phyloP scores from a whole-genome alignment of 2,329 filamentous ascomycete species.

The Cercospora sesami region DNA sequence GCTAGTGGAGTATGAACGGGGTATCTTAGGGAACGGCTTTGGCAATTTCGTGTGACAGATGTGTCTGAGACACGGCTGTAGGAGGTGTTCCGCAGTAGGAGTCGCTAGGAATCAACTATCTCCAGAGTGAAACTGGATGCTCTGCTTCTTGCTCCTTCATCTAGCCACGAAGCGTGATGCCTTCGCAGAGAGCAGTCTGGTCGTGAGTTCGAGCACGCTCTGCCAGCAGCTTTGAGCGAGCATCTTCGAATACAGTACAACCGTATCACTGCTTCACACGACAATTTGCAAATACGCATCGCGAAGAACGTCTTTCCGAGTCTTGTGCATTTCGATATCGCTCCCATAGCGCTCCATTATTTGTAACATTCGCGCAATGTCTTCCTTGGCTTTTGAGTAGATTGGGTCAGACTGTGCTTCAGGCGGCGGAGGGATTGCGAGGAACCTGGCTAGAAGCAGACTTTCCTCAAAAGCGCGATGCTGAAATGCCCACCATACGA shows the following conservation, averaged over 20 bases:
- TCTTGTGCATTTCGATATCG: constrained; percentile 51
- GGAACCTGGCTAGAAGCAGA: constrained; percentile 33
- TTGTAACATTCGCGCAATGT: constrained; percentile 48
- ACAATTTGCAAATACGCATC: constrained; percentile 44
- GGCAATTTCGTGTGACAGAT: too few species aligned
- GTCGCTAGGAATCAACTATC: neutral
- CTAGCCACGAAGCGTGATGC: neutral
- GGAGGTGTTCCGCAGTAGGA: neutral
- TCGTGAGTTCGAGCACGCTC: neutral
- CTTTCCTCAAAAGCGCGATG: constrained; percentile 77
- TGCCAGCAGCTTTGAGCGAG: neutral
- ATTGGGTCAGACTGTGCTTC: constrained; percentile 33
- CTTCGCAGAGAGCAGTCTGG: neutral
- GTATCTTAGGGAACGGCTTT: neutral
- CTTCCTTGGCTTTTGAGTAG: constrained; percentile 44
- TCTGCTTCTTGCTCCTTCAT: neutral
- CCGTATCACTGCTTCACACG: constrained; percentile 18
- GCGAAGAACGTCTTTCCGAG: constrained; percentile 48
- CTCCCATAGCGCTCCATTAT: constrained; percentile 48
- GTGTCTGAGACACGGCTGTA: neutral
- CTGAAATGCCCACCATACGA: constrained; percentile 84
- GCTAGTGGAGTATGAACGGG: neutral
- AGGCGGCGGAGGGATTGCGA: constrained; percentile 17
- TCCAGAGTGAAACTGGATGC: neutral
- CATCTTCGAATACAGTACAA: too few species aligned